phyloP scores from a whole-genome alignment of 2,329 filamentous ascomycete species.

The Cytospora piceae region DNA sequence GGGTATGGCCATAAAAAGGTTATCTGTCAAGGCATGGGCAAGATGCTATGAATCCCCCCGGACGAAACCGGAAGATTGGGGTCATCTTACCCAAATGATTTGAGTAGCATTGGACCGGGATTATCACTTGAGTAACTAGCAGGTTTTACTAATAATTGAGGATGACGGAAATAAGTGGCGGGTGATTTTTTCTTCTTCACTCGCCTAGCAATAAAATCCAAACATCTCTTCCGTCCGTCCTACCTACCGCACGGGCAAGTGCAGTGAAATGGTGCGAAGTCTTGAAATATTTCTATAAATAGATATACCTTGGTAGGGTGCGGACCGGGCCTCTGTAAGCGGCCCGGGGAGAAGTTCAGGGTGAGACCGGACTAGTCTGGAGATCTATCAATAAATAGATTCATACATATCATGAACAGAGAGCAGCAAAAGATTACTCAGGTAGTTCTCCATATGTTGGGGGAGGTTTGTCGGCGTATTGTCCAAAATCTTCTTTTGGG shows the following conservation, averaged over 20 bases:
- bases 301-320: neutral
- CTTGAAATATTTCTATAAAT: neutral
- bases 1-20: no score
- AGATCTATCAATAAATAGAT: neutral
- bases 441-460: neutral
- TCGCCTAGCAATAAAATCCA: neutral
- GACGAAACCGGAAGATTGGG: no score
- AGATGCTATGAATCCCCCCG: neutral
- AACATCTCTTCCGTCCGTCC: neutral
- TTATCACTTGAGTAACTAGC: neutral
- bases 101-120: neutral
- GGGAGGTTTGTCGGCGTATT: neutral
- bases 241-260: neutral
- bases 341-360: neutral
- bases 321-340: neutral
- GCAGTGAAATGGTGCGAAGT: neutral
- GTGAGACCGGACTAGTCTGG: neutral
- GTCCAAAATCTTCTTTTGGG: neutral
- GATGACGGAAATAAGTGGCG: neutral
- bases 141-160: neutral
- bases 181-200: neutral
- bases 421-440: neutral
- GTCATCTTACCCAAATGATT: neutral
- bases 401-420: neutral
- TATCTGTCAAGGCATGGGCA: neutral